These are phyloP conservation scores for Papilionanthe hybrid DNA, from an alignment of 116 monocot genomes.

Conservation along the genomic window DNA sequence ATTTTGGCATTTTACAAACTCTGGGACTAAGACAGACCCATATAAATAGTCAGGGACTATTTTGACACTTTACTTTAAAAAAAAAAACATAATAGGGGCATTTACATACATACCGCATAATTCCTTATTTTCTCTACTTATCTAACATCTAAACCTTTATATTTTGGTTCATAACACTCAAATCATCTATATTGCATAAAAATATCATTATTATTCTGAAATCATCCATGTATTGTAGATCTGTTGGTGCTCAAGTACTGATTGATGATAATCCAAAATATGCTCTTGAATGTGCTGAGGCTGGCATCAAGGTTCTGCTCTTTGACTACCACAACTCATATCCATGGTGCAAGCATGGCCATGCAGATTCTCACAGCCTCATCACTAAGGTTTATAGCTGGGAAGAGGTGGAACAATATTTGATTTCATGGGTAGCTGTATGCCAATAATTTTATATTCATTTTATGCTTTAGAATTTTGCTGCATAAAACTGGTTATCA, in stretches of 20 bases:
- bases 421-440: neutral
- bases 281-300: slow-evolving; percentile 89
- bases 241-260: slow-evolving; percentile 70
- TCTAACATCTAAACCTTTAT: too few relatives aligned
- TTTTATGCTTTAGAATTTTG: neutral
- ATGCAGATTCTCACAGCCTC: slow-evolving; percentile 60
- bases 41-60: too few relatives aligned
- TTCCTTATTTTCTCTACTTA: too few relatives aligned
- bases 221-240: slow-evolving; percentile 29
- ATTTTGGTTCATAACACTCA: too few relatives aligned
- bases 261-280: slow-evolving; percentile 94
- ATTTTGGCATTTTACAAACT: too few relatives aligned
- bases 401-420: slow-evolving; percentile 70
- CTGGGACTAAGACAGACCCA: too few relatives aligned
- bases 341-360: slow-evolving; percentile 74
- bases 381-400: slow-evolving; percentile 83
- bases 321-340: slow-evolving; percentile 89
- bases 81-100: too few relatives aligned
- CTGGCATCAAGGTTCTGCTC: slow-evolving; percentile 72
- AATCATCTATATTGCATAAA: too few relatives aligned
- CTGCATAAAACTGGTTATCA: neutral
- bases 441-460: neutral
- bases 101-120: too few relatives aligned
- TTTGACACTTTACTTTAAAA: too few relatives aligned
- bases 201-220: neutral